These are phyloP conservation scores for Onygenales sp. DNA, from an alignment of 2,329 filamentous ascomycete species.

Conservation along the genomic window DNA sequence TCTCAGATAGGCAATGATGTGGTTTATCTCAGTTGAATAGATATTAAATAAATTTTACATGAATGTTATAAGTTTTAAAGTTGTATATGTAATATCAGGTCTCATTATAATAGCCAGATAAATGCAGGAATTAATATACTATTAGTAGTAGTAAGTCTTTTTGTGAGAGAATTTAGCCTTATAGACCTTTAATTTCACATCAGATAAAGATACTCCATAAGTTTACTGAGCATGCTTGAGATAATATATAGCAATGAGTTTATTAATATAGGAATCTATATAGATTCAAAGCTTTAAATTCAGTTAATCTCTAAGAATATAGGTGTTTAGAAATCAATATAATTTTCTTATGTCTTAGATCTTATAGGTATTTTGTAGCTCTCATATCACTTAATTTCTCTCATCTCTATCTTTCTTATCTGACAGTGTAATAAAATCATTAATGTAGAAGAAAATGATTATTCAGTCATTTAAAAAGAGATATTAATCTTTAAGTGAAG, in stretches of 20 bases:
- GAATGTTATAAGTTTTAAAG: no score
- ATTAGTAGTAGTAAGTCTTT: no score
- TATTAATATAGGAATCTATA: neutral
- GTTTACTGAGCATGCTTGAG: neutral
- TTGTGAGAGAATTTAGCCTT: no score
- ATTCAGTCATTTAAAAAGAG: neutral
- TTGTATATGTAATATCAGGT: no score
- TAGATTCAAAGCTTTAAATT: neutral
- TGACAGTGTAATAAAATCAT: neutral
- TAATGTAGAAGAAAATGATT: neutral
- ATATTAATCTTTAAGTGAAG: neutral
- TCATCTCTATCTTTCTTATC: neutral
- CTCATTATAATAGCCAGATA: no score
- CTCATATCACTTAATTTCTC: neutral
- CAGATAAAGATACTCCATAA: neutral
- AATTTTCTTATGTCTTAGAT: neutral
- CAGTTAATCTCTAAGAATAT: neutral
- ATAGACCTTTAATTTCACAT: no score
- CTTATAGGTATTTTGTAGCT: neutral
- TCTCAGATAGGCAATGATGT: no score
- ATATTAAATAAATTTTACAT: no score
- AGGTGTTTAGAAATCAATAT: neutral
- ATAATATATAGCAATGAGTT: neutral
- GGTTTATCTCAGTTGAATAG: no score
- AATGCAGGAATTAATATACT: no score